These are phyloP conservation scores for Pseudocercospora vitis DNA, from an alignment of 2,329 filamentous ascomycete species.

Conservation along the genomic window DNA sequence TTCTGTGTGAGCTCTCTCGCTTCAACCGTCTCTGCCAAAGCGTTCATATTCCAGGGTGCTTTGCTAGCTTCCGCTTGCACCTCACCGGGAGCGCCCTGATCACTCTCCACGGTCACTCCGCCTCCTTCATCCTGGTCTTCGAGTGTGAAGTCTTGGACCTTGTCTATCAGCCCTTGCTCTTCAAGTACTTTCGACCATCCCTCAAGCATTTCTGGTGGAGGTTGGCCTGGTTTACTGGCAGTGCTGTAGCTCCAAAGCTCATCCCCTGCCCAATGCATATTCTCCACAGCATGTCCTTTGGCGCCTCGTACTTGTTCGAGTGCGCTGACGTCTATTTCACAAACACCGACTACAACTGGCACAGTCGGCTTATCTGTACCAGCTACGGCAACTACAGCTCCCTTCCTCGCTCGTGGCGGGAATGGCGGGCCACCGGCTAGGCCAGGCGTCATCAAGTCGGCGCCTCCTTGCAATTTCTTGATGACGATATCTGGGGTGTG, in stretches of 20 bases:
- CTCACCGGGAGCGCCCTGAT: constrained; percentile 21
- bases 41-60: constrained; percentile 12
- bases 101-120: constrained; percentile 44
- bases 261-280: constrained; percentile 67
- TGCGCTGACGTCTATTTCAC: constrained; percentile 61
- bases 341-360: constrained; percentile 64
- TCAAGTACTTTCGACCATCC: constrained; percentile 49
- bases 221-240: constrained; percentile 53
- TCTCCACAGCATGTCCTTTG: constrained; percentile 65
- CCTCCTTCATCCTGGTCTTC: constrained; percentile 48
- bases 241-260: constrained; percentile 67
- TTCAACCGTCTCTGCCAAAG: constrained; percentile 28
- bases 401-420: constrained; percentile 58
- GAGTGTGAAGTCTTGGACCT: constrained; percentile 45
- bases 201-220: constrained; percentile 54
- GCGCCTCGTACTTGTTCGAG: constrained; percentile 58
- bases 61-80: constrained; percentile 27
- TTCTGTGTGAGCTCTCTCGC: constrained; percentile 53
- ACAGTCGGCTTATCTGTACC: constrained; percentile 60
- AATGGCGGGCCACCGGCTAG: constrained; percentile 65
- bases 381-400: constrained; percentile 63
- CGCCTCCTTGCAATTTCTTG: constrained; percentile 62
- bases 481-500: constrained; percentile 63
- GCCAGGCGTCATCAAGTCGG: constrained; percentile 69
- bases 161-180: constrained; percentile 40